Conservation (phyloP, 176 grass and related monocot species). For the Ampelocalamus luodianensis region DNA sequence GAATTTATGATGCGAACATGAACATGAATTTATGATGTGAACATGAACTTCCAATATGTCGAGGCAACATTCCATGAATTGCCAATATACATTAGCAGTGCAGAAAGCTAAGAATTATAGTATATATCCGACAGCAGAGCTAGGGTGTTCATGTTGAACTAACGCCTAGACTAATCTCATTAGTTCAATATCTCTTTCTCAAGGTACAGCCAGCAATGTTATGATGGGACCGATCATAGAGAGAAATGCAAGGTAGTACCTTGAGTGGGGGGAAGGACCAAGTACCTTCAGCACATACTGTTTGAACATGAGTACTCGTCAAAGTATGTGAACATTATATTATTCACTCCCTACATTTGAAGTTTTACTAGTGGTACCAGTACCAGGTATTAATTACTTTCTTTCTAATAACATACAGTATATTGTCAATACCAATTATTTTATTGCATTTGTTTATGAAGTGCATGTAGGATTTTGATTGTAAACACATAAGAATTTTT, state of each 20-base stretch:
- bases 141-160: conserved; percentile 17
- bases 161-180: background rate
- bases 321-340: background rate
- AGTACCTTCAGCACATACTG: background rate
- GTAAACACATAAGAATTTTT: background rate
- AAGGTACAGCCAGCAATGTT: conserved; percentile 17
- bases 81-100: background rate
- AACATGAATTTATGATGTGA: background rate
- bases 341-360: conserved; percentile 10
- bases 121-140: background rate
- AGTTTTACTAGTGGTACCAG: conserved; percentile 1
- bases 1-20: background rate
- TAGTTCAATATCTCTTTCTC: conserved; percentile 12
- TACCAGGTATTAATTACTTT: background rate
- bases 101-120: background rate
- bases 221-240: conserved; percentile 16
- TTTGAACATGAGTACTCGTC: background rate
- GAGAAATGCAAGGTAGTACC: conserved; percentile 32
- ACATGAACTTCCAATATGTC: background rate
- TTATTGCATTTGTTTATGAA: conserved; percentile 18
- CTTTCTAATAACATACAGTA: background rate
- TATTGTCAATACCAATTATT: background rate
- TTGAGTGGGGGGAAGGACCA: conserved; percentile 13
- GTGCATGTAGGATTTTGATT: background rate
- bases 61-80: conserved; percentile 11